Conservation (phyloP, 768 basidiomycete species). For the Naganishia kalamii region DNA sequence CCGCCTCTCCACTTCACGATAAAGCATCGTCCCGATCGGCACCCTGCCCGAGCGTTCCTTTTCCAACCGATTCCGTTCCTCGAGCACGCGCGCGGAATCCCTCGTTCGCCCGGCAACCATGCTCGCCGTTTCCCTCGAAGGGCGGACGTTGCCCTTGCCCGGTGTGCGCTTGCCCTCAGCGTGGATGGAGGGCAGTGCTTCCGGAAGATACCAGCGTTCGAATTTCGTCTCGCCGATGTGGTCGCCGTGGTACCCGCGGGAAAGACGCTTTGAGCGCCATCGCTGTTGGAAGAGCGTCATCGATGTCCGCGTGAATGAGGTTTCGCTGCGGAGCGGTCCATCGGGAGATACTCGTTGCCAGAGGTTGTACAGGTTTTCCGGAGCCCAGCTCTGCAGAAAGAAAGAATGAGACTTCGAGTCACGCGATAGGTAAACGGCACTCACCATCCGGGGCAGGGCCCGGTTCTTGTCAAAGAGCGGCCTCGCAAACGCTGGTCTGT, state of each 20-base stretch:
- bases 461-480: conserved; percentile 40
- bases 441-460: conserved; percentile 45
- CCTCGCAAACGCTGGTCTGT: conserved; percentile 33
- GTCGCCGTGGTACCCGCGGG: conserved; percentile 93
- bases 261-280: conserved; percentile 76
- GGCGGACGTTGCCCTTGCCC: neutral
- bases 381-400: conserved; percentile 70
- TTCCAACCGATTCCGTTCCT: conserved; percentile 53
- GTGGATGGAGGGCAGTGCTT: conserved; percentile 60
- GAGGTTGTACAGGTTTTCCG: conserved; percentile 81
- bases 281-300: conserved; percentile 81
- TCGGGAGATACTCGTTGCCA: conserved; percentile 63
- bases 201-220: conserved; percentile 89
- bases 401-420: neutral
- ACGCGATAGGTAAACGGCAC: neutral
- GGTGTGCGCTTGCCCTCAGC: conserved; percentile 5
- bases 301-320: conserved; percentile 57
- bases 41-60: conserved; percentile 62
- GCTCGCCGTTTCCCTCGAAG: conserved; percentile 17
- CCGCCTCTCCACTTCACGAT: conserved; percentile 84
- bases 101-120: conserved; percentile 50
- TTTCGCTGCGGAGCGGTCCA: conserved; percentile 46
- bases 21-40: conserved; percentile 93
- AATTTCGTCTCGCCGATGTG: conserved; percentile 85
- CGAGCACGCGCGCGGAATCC: conserved; percentile 45